These are phyloP conservation scores for Pisolithus marmoratus DNA, from an alignment of 768 basidiomycete genomes.

Conservation along the genomic window DNA sequence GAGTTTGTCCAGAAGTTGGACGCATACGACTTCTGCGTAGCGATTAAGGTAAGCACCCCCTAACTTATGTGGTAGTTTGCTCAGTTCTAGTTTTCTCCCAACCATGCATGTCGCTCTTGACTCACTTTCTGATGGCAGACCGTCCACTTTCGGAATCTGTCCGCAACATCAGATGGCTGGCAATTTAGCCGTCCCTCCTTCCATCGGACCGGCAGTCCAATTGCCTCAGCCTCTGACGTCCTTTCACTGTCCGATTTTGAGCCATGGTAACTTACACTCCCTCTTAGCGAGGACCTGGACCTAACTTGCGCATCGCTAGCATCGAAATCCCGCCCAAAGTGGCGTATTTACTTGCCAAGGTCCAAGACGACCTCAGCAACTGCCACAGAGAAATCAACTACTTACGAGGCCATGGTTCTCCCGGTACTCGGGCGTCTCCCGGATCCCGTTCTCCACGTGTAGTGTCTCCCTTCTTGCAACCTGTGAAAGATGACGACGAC, in stretches of 20 bases:
- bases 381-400: neutral
- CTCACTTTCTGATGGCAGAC: neutral
- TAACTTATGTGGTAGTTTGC: neutral
- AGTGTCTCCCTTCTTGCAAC: neutral
- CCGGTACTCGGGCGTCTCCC: neutral
- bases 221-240: neutral
- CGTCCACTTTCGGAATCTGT: neutral
- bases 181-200: slow-evolving; percentile 1
- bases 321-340: neutral
- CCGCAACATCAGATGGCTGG: slow-evolving; percentile 4
- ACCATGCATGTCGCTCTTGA: neutral
- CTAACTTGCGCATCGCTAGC: neutral
- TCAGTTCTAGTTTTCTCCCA: no score
- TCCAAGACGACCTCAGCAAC: neutral
- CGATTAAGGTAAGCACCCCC: neutral
- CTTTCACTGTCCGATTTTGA: neutral
- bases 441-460: neutral
- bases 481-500: neutral
- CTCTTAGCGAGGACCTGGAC: no score
- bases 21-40: neutral
- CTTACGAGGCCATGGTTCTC: neutral
- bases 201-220: neutral
- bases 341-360: neutral
- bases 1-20: slow-evolving; percentile 1
- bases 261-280: neutral